Base-by-base conservation (phyloP, 257 asterid species). In the Solanum megistacrolobum region DNA sequence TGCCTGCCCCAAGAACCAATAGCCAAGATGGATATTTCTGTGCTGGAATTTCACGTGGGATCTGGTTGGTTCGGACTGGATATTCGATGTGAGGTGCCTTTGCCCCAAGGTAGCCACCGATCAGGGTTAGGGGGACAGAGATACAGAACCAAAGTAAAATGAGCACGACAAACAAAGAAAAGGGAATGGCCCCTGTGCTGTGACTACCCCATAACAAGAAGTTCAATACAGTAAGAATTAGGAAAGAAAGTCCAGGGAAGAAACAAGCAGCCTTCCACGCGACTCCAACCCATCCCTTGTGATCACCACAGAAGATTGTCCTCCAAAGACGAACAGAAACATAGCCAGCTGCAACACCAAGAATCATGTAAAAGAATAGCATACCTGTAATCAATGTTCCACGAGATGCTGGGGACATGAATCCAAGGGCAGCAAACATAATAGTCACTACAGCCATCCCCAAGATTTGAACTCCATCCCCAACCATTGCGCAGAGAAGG, bases 351-450 rank as follows among this genome's bases (percentile, higher is more conserved):
- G 94, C 95, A 69, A 94, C 92, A 66, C 98, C 99, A 55, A 96
- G 97, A 71, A 96, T 81, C 96, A 96, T 89, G 93, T 95, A 96
- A 93, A 96, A 95, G 78, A 95, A 96, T 88, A 96, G 91, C 99
- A 96, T 96, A 27, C 99, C 99, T 2, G 97, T 92, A 34, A 96
- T 90, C 83, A 96, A 90, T 8, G 98, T 93, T 71, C 99, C 99
- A 6, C 99, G 94, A 58, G 99, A 95, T n/a, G 99, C 98, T 4
- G 98, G 98, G 87, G 99, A 96, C 99, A 95, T 96, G 86, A 96
- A 96, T 39, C 99, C 99, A 7, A 96, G 94, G 58, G 99, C 99
- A 38, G 99, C 98, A 84, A 96, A 96, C 87, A 96, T 48, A 60
- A 96, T 96, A 5, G 99, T 95, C 83, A 93, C 99, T 62, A 94